Percentiles rank a stretch among this genome's conserved stretches.
phyloP scores from a whole-genome alignment of 1,139 yeast genomes.

The Wickerhamomyces sp. region DNA sequence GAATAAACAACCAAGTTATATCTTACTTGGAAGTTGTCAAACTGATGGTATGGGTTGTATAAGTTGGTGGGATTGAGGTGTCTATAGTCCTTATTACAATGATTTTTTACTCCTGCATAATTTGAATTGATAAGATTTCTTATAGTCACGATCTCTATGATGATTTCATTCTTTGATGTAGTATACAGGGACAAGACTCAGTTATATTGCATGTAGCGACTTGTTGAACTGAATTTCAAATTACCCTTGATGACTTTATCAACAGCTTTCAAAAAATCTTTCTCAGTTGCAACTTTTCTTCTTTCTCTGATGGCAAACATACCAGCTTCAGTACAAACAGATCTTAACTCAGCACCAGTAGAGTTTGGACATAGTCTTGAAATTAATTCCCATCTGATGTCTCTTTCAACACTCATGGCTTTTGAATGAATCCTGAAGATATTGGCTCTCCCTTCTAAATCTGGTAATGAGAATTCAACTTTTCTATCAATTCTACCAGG shows the following conservation, averaged over 20 bases:
- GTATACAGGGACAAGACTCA: constrained; percentile 24
- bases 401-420: constrained; percentile 95
- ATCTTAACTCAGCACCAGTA: constrained; percentile 96
- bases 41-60: constrained; percentile 95
- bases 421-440: constrained; percentile 95
- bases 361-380: constrained; percentile 96
- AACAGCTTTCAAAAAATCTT: constrained; percentile 94
- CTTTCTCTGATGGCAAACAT: constrained; percentile 99
- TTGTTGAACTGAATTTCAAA: constrained; percentile 93
- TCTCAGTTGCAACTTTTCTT: constrained; percentile 95
- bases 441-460: constrained; percentile 94
- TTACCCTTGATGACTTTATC: constrained; percentile 98
- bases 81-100: neutral
- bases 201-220: constrained; percentile 97
- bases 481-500: constrained; percentile 98
- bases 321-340: constrained; percentile 97
- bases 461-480: constrained; percentile 95
- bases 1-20: constrained; percentile 55
- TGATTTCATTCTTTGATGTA: neutral
- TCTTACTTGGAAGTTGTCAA: constrained; percentile 86
- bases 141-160: neutral
- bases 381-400: constrained; percentile 96
- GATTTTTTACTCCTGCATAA: neutral
- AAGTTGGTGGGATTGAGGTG: constrained; percentile 80
- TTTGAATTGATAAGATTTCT: too few species aligned